Evolutionary conservation across 2,329 filamentous ascomycete species (phyloP), one percentile per base, ranked within the genome.

Genomic region (Aspergillus quadricinctus): DNA sequence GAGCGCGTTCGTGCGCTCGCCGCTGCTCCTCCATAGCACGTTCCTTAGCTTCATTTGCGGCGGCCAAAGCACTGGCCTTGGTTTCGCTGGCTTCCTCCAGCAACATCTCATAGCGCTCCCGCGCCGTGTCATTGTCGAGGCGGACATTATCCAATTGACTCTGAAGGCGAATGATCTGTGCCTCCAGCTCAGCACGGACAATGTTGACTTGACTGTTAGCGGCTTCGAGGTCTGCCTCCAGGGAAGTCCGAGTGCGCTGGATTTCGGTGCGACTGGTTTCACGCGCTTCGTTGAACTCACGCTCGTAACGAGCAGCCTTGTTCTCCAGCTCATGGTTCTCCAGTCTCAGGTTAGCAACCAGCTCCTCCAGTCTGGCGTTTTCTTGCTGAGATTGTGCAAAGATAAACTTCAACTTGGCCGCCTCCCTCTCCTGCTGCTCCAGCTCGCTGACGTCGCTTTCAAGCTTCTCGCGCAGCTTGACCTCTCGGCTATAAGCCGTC

Each of bases 201-300:
- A 88, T 83, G 67, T 95, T 93, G 72, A 93, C 88, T 66, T 96
- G 88, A 70, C 90, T 87, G 68, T 92, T 94, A 52, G 92, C 89
- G 41, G 85, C 81, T 57, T 96, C 91, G 35, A 97, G 79, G 68
- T 97, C 90, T 11, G 83, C 82, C 71, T 96, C 88, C 79, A 96
- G 81, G 4, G 90, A 82, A 60, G 88, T 84, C 57, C 89, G 88
- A 14, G 88, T 90, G 49, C 90, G 88, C 71, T 93, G 87, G 48
- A 95, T 86, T 69, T 97, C 92, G 40, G 85, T 83, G 43, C 88
- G 85, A 55, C 86, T 91, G 50, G 86, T 87, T 66, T 96, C 90
- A 60, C 88, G 85, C 9, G 90, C 89, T 66, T 96, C 90, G 57
- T 91, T 84, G 65, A 93, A 89, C 67, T 97, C 92, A 52, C 90